A percentile compares a stretch with the other conserved stretches of the same genome.
These are phyloP conservation scores for Speleostelium caveatum DNA, from an alignment of 78 protist genomes.

Conservation along the genomic window DNA sequence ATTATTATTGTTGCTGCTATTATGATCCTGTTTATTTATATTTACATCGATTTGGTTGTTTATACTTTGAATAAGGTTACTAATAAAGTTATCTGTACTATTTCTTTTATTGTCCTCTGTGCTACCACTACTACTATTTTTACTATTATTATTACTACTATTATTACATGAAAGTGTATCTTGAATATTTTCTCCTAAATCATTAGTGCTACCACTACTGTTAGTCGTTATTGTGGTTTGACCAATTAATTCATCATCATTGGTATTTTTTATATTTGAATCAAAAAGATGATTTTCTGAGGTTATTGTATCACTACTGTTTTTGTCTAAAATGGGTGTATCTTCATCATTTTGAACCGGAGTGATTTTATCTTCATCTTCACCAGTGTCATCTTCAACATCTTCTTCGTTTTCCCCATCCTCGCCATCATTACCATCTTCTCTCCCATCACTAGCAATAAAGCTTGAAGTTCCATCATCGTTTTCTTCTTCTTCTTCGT, in stretches of 20 bases:
- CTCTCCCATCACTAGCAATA: neutral
- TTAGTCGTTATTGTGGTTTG: neutral
- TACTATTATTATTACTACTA: slow-evolving; percentile 3
- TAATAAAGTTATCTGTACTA: neutral
- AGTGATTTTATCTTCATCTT: neutral
- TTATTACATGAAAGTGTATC: neutral
- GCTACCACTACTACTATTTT: neutral
- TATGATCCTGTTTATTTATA: neutral
- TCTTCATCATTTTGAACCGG: neutral
- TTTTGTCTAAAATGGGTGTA: neutral
- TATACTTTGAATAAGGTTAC: neutral
- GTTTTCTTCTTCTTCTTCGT: slow-evolving; percentile 28
- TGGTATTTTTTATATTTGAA: neutral
- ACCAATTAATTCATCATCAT: neutral
- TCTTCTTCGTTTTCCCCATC: neutral
- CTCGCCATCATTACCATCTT: neutral
- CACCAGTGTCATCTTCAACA: neutral
- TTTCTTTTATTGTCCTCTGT: neutral
- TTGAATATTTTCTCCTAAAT: slow-evolving; percentile 1
- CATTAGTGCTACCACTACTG: neutral
- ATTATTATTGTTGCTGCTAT: neutral
- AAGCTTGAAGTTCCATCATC: neutral
- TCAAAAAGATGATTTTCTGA: neutral
- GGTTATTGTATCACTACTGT: neutral
- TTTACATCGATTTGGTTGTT: neutral